Evolutionary conservation across 345 rosid genomes (phyloP).

Genomic region (Anastatica hierochuntica): DNA sequence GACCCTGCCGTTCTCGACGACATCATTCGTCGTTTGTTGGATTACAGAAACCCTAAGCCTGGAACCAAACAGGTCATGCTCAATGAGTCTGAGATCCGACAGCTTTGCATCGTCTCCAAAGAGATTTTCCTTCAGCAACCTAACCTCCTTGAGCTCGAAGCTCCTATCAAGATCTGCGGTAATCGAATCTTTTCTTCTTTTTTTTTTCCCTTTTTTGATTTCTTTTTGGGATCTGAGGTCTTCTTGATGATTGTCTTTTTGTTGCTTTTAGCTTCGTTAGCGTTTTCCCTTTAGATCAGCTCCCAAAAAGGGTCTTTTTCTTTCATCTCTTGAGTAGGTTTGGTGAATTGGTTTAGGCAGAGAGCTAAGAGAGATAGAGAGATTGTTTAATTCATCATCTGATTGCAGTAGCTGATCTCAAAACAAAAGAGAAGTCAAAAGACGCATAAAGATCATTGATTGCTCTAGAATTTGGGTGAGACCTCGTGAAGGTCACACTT

Average conservation of each 20-base stretch:
- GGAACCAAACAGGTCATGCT: constrained; percentile 69
- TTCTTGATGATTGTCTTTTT: not conserved
- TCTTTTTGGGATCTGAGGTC: constrained; percentile 17
- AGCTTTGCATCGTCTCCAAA: constrained; percentile 51
- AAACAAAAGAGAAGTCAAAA: not conserved
- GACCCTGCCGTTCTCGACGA: constrained; percentile 61
- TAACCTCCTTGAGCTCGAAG: constrained; percentile 78
- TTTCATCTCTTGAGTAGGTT: not conserved
- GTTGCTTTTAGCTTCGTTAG: not conserved
- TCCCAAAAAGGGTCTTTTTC: not conserved
- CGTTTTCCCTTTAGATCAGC: constrained; percentile 10
- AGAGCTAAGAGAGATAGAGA: not conserved
- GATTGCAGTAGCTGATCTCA: not conserved
- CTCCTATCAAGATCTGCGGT: constrained; percentile 98
- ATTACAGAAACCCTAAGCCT: constrained; percentile 50
- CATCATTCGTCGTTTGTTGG: constrained; percentile 55
- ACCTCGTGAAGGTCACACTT: no score
- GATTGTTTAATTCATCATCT: not conserved
- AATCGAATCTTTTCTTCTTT: no score
- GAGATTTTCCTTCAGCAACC: constrained; percentile 83
- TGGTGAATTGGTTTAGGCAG: constrained; percentile 16
- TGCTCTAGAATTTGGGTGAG: no score
- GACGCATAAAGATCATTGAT: no score
- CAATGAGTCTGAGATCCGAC: constrained; percentile 78
- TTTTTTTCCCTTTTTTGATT: not conserved